Evolutionary conservation across 495 filamentous ascomycete genomes (phyloP), one percentile per base, ranked within the genome.

Genomic region (Parathielavia appendiculata): DNA sequence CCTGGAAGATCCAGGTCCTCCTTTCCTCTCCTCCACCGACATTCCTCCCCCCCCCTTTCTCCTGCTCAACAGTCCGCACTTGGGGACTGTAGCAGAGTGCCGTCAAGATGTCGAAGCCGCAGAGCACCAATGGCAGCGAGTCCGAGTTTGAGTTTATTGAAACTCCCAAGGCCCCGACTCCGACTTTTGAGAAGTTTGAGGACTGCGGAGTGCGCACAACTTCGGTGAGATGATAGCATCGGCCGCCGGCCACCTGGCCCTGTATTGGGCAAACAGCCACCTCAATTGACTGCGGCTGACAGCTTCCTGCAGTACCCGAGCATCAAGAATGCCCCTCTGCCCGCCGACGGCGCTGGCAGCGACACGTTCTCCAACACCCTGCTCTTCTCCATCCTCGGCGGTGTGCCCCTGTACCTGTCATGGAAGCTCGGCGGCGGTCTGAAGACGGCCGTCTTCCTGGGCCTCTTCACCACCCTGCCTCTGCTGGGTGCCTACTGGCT

Each of bases 311-410:
- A 93, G 89, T 89, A 79, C 63, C 82, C 87, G 6, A 73, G 87
- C 35, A 92, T 93, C 68, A 81, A 88, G 63, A 93, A 93, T 80
- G 87, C 79, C 30, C 86, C 90, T 43, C 76, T 92, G 32, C 89
- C 90, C 41, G 89, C 90, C 12, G 90, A 95, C 65, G 86, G 77
- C 17, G 69, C 86, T 16, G 85, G 88, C 56, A 77, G 73, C 59
- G 86, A 91, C 34, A 76, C 61, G 69, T 95, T 91, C 79, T 85
- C 81, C 66, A 91, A 89, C 68, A 35, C 66, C 54, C 62, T 83
- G 51, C 81, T 92, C 52, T 73, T 81, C 65, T 72, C 75, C 54
- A 69, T 86, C 49, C 61, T 91, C 40, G 65, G 73, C 58, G 67
- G 77, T 39, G 78, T 89, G 48, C 90, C 89, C n/a, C 71, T 71